Evolutionary conservation across 2,329 filamentous ascomycete species (phyloP).

Genomic region (Penicillium psychrosexuale): DNA sequence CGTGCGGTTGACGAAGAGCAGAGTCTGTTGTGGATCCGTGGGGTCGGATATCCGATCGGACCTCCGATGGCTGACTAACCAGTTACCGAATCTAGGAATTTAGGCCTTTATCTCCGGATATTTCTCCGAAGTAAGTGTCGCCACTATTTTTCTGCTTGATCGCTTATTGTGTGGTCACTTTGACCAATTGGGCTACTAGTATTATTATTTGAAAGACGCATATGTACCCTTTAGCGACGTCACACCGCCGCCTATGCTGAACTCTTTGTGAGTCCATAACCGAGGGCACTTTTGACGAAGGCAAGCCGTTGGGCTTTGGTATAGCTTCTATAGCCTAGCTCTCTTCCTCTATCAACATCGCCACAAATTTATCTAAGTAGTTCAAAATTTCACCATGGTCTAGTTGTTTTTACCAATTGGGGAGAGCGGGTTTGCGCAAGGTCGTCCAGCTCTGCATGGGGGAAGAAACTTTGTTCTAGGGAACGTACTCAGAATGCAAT

Average conservation of each 20-base stretch:
- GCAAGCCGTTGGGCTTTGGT: background rate
- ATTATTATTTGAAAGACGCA: background rate
- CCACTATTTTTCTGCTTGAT: background rate
- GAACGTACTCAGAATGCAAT: too few relatives aligned
- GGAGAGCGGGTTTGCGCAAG: background rate
- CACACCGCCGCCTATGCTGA: background rate
- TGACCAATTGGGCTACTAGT: background rate
- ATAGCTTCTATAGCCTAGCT: too few relatives aligned
- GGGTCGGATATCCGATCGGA: slow-evolving; percentile 25
- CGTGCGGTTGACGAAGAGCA: slow-evolving; percentile 10
- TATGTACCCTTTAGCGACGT: background rate
- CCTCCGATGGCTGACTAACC: slow-evolving; percentile 12
- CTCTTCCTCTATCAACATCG: too few relatives aligned
- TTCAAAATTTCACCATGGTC: too few relatives aligned
- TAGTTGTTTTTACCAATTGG: background rate
- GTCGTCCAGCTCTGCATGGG: background rate
- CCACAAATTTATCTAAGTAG: too few relatives aligned
- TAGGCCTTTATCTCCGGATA: background rate
- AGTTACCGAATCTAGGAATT: background rate
- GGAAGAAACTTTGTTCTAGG: background rate
- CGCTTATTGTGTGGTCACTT: background rate
- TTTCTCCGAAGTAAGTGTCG: background rate
- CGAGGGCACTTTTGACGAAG: background rate
- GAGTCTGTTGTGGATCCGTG: slow-evolving; percentile 11
- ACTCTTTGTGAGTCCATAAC: background rate